Percentiles rank a stretch among this genome's conserved stretches.
These are phyloP conservation scores for Marasmius fiardii DNA, from an alignment of 1,284 basidiomycete species.

Conservation along the genomic window DNA sequence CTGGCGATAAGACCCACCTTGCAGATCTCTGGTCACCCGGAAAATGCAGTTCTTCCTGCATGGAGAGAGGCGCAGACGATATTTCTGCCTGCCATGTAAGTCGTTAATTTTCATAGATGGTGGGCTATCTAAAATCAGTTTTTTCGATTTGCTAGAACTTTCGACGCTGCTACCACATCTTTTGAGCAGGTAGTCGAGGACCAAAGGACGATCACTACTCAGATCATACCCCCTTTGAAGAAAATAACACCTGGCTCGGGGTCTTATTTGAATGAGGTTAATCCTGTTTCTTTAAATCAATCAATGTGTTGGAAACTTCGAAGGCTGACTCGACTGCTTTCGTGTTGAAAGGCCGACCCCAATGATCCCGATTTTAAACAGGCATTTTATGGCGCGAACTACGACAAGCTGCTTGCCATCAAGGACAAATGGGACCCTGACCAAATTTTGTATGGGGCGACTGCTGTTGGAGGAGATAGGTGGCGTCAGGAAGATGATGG, in stretches of 20 bases:
- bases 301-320: no score
- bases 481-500: constrained; percentile 18
- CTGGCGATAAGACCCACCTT: constrained; percentile 11
- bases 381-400: constrained; percentile 21
- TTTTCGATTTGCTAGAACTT: background rate
- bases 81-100: constrained; percentile 10
- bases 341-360: constrained; percentile 15
- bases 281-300: background rate
- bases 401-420: constrained; percentile 16
- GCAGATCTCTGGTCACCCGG: constrained; percentile 11
- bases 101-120: background rate
- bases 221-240: constrained; percentile 4
- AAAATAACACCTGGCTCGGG: constrained; percentile 13
- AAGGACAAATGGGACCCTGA: constrained; percentile 23
- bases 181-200: constrained; percentile 2
- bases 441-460: constrained; percentile 20
- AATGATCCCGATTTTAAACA: constrained; percentile 19
- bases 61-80: constrained; percentile 15
- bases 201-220: background rate
- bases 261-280: constrained; percentile 18
- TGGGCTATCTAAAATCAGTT: background rate
- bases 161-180: background rate
- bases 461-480: constrained; percentile 21
- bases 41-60: constrained; percentile 18
- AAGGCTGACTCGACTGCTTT: background rate